Evolutionary conservation across 208 protist genomes (phyloP).

Genomic region (Leishmania gerbilli): DNA sequence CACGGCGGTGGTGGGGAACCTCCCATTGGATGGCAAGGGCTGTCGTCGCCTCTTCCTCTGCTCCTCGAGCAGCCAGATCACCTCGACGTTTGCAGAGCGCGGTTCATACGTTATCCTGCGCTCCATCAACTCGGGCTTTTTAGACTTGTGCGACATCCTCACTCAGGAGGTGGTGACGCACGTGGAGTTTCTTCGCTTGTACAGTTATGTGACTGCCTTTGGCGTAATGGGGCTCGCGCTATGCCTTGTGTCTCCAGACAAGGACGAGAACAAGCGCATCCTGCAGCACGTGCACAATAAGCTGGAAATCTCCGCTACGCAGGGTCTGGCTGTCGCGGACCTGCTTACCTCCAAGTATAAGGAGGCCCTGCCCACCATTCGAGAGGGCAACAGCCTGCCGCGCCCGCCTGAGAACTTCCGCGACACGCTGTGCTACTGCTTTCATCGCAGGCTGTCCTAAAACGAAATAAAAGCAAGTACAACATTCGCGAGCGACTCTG

Average conservation of each 20-base stretch:
- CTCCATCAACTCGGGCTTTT: constrained; percentile 66
- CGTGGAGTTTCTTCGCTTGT: constrained; percentile 81
- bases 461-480: background rate
- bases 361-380: constrained; percentile 37
- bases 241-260: constrained; percentile 52
- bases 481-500: background rate
- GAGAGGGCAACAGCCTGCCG: constrained; percentile 24
- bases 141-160: constrained; percentile 75
- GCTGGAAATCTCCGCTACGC: constrained; percentile 68
- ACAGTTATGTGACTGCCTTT: constrained; percentile 65
- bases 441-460: constrained; percentile 42
- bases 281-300: constrained; percentile 59
- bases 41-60: constrained; percentile 64
- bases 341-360: constrained; percentile 72
- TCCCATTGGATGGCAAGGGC: constrained; percentile 45
- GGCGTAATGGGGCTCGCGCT: constrained; percentile 64
- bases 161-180: constrained; percentile 73
- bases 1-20: constrained; percentile 35
- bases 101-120: constrained; percentile 63
- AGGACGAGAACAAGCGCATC: constrained; percentile 49
- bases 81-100: constrained; percentile 69
- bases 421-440: constrained; percentile 52
- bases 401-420: constrained; percentile 48
- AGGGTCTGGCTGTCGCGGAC: constrained; percentile 61
- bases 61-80: constrained; percentile 47